Base-by-base conservation (phyloP, 2,329 filamentous ascomycete genomes). In the Beauveria pseudobassiana region DNA sequence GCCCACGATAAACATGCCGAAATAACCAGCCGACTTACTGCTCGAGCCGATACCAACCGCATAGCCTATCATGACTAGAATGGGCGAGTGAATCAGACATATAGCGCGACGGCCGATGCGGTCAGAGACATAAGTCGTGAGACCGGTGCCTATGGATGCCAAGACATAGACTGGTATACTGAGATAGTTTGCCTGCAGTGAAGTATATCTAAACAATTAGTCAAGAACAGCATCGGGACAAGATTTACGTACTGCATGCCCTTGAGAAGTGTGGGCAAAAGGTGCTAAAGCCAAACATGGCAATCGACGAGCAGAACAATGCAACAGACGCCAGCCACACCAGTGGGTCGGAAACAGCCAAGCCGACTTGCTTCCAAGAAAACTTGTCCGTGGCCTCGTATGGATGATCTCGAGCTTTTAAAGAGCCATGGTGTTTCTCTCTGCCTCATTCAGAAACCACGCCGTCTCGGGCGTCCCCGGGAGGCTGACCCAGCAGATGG, bases 401-500 rank as follows among this genome's bases (percentile, higher is more conserved):
- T 12, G 68, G 65, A 18, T 55, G 26, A 45, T 68, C 67, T 34
- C 69, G 68, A 48, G 67, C 52, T 59, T 72, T 69, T 3, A 70
- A 0, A 67, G 53, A 0, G 59, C 28, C 65, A 76, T 69, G 1
- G 71, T 71, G 0, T 63, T 59, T 14, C 67, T 75, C 60, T 82
- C 77, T 0, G 76, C 69, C 0, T 72, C 65, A 2, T 71, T 74
- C 12, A 82, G 70, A 67, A 79, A 82, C 63, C 73, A 75, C 5
- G 78, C 76, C 2, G 69, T 76, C 40, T 75, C 71, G 0, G 80
- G 78, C 24, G 74, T 77, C 58, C 79, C 77, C 0, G 76, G 76
- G 3, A 82, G 74, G 65, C 78, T 75, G 62, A 74, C 72, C 70
- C 75, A 75, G 34, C 69, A 68, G 3, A 64, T 58, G 24, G 67